phyloP scores from a whole-genome alignment of 2,329 filamentous ascomycete genomes.

The Neurospora sp. region DNA sequence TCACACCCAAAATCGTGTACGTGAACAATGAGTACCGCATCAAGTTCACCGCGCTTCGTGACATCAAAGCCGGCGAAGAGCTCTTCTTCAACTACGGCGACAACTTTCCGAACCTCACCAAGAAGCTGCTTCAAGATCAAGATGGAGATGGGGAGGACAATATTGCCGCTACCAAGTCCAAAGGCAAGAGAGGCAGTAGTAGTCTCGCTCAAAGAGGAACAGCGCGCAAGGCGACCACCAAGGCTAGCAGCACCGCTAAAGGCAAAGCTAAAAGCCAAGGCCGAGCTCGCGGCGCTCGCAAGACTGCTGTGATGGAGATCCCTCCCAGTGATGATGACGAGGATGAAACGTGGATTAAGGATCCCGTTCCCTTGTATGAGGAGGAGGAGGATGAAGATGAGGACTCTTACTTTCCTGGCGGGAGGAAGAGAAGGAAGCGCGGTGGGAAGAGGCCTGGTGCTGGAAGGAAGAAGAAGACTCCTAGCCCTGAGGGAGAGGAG shows the following conservation, averaged over 20 bases:
- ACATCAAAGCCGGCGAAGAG: constrained; percentile 64
- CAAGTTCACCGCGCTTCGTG: constrained; percentile 57
- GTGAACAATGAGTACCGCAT: constrained; percentile 71
- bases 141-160: constrained; percentile 7
- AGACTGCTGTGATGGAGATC: constrained; percentile 5
- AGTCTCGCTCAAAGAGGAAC: constrained; percentile 1
- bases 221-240: constrained; percentile 14
- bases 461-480: constrained; percentile 16
- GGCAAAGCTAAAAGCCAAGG: neutral
- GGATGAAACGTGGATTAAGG: neutral
- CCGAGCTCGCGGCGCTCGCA: neutral
- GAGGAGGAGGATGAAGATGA: constrained; percentile 14
- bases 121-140: constrained; percentile 33
- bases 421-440: constrained; percentile 13
- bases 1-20: constrained; percentile 55
- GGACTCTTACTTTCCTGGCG: constrained; percentile 6
- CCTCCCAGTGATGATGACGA: neutral
- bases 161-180: neutral
- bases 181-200: constrained; percentile 11
- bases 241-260: constrained; percentile 5
- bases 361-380: neutral
- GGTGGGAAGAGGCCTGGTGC: constrained; percentile 18
- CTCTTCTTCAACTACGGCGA: constrained; percentile 75
- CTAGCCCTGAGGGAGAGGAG: neutral
- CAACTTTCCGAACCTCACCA: constrained; percentile 53